A percentile compares a stretch with the other conserved stretches of the same genome.
phyloP scores from a whole-genome alignment of 1,284 basidiomycete genomes.

The Moesziomyces globuligerus region DNA sequence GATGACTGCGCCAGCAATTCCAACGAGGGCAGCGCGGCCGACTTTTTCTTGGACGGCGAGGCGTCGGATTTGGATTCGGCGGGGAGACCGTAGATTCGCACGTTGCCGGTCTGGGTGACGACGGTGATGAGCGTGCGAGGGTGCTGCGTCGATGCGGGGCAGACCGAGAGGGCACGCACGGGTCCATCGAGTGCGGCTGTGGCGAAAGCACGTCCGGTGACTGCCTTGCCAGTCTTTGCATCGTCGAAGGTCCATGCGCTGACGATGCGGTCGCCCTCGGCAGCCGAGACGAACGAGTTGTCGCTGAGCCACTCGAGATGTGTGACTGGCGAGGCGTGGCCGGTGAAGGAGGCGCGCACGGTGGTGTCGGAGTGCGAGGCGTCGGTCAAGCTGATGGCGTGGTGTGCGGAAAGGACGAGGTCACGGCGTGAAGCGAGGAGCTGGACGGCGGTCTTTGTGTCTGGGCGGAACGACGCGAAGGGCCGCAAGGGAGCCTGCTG shows the following conservation, averaged over 20 bases:
- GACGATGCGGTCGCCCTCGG: slow-evolving; percentile 80
- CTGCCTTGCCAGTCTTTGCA: slow-evolving; percentile 45
- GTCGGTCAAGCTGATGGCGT: slow-evolving; percentile 49
- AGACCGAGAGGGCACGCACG: slow-evolving; percentile 63
- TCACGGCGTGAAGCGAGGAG: slow-evolving; percentile 21
- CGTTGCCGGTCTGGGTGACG: slow-evolving; percentile 66
- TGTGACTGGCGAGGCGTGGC: slow-evolving; percentile 61
- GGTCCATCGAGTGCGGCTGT: slow-evolving; percentile 67
- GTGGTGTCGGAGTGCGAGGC: slow-evolving; percentile 11
- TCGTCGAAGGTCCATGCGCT: slow-evolving; percentile 73
- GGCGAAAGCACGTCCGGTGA: slow-evolving; percentile 47
- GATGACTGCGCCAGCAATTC: slow-evolving; percentile 24
- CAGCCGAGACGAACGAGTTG: slow-evolving; percentile 74
- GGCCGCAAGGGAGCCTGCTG: slow-evolving; percentile 18
- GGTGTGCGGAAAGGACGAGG: slow-evolving; percentile 51
- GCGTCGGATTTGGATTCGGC: slow-evolving; percentile 39
- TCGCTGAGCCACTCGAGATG: slow-evolving; percentile 54
- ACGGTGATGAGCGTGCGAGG: slow-evolving; percentile 65
- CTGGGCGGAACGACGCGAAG: slow-evolving; percentile 42
- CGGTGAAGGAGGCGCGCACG: slow-evolving; percentile 41
- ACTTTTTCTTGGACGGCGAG: slow-evolving; percentile 43
- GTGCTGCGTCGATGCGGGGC: slow-evolving; percentile 52
- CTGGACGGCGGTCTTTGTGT: slow-evolving; percentile 43
- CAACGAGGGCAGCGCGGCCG: slow-evolving; percentile 42
- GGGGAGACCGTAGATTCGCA: slow-evolving; percentile 57